Conservation (phyloP, 345 rosid species). For the Aegle marmelos region DNA sequence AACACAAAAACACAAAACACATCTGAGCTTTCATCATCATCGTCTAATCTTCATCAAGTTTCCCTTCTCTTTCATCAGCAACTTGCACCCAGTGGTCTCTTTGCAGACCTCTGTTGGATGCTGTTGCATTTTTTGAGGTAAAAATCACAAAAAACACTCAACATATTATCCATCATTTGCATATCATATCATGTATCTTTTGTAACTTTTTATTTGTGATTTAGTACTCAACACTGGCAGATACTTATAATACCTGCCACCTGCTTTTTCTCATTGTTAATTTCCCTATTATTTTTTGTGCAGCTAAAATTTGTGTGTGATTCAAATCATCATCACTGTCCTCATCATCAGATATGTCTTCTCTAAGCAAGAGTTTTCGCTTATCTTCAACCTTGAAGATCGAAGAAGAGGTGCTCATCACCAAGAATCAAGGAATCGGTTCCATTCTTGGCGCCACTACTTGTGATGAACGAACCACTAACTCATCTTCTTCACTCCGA, state of each 20-base stretch:
- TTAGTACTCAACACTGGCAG: neutral
- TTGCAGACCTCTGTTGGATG: constrained; percentile 40
- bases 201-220: constrained; percentile 3
- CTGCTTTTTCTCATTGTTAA: neutral
- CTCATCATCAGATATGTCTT: neutral
- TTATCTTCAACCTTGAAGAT: constrained; percentile 44
- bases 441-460: constrained; percentile 63
- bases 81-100: constrained; percentile 48
- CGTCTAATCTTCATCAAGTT: neutral
- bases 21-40: neutral
- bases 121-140: constrained; percentile 25
- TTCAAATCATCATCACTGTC: too few species aligned
- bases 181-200: neutral
- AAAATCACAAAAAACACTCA: neutral
- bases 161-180: too few species aligned
- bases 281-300: neutral
- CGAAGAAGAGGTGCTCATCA: constrained; percentile 27
- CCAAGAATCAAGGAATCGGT: constrained; percentile 60
- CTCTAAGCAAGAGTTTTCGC: constrained; percentile 41
- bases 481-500: constrained; percentile 55
- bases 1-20: neutral
- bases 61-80: constrained; percentile 5
- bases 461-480: constrained; percentile 25
- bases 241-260: too few species aligned
- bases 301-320: constrained; percentile 24